Conservation (phyloP, 225 moss, liverwort and hornwort species). For the Pleurozium schreberi region DNA sequence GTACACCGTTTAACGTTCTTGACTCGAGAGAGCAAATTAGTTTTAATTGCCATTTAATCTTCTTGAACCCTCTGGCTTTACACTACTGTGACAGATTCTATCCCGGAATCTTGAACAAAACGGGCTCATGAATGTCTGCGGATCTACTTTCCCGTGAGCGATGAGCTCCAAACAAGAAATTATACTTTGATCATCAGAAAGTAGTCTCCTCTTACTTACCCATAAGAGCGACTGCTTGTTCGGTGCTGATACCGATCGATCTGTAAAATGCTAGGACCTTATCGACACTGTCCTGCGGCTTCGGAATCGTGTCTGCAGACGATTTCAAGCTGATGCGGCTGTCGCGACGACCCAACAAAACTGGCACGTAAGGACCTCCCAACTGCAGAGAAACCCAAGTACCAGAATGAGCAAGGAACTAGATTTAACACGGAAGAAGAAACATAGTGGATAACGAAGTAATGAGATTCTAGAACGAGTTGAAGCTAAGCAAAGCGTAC, state of each 20-base stretch:
- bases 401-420: neutral
- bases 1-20: neutral
- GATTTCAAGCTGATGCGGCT: constrained; percentile 26
- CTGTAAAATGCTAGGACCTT: constrained; percentile 7
- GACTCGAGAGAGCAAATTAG: neutral
- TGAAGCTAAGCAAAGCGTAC: neutral
- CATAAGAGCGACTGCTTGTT: constrained; percentile 38
- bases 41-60: too few relatives aligned
- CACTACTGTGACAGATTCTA: neutral
- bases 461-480: neutral
- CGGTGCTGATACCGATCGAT: constrained; percentile 12
- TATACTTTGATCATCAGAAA: neutral
- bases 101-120: neutral
- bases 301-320: constrained; percentile 30
- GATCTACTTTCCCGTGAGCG: neutral
- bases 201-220: constrained; percentile 4
- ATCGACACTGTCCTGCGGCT: constrained; percentile 3
- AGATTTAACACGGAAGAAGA: neutral
- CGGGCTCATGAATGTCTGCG: neutral
- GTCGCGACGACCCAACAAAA: constrained; percentile 33
- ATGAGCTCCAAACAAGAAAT: neutral
- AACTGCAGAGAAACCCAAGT: constrained; percentile 2
- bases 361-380: constrained; percentile 30
- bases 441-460: neutral
- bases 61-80: neutral